Evolutionary conservation across 345 rosid species (phyloP).

Genomic region (Sapria himalayana): DNA sequence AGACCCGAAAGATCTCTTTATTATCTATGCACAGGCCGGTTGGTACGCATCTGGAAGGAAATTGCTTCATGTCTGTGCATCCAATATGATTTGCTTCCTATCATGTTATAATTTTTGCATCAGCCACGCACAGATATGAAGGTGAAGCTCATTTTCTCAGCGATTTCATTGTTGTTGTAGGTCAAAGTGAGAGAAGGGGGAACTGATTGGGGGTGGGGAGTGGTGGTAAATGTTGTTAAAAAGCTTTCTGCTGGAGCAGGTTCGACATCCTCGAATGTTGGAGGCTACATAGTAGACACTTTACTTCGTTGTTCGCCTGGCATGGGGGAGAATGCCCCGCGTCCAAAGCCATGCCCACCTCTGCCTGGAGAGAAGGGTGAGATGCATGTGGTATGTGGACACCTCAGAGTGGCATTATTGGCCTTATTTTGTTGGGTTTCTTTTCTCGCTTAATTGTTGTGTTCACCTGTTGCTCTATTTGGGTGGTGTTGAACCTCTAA

Average conservation of each 20-base stretch:
- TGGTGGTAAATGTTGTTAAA: conserved; percentile 83
- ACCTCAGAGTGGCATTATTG: not conserved
- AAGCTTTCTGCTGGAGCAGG: conserved; percentile 41
- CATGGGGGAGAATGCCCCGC: conserved; percentile 56
- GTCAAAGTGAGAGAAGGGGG: conserved; percentile 88
- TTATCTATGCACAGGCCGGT: conserved; percentile 78
- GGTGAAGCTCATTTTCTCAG: not conserved
- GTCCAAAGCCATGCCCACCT: conserved; percentile 89
- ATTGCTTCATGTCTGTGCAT: conserved; percentile 1
- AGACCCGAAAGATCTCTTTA: conserved; percentile 90
- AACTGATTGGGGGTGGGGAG: conserved; percentile 99
- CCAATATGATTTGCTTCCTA: not conserved
- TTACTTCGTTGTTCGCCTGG: conserved; percentile 82
- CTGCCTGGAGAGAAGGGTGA: conserved; percentile 87
- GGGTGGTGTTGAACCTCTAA: no score
- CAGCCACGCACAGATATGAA: no score
- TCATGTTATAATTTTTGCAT: conserved; percentile 7
- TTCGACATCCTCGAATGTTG: conserved; percentile 34
- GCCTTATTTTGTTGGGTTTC: conserved; percentile 2
- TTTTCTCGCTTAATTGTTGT: no score
- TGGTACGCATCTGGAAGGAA: conserved; percentile 22
- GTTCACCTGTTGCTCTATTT: no score
- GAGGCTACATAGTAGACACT: conserved; percentile 77
- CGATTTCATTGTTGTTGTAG: conserved; percentile 19
- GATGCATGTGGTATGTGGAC: conserved; percentile 89